A percentile compares a stretch with the other conserved stretches of the same genome.
Evolutionary conservation across 129 eudicot species (phyloP).

Genomic region (Solidago caesia): DNA sequence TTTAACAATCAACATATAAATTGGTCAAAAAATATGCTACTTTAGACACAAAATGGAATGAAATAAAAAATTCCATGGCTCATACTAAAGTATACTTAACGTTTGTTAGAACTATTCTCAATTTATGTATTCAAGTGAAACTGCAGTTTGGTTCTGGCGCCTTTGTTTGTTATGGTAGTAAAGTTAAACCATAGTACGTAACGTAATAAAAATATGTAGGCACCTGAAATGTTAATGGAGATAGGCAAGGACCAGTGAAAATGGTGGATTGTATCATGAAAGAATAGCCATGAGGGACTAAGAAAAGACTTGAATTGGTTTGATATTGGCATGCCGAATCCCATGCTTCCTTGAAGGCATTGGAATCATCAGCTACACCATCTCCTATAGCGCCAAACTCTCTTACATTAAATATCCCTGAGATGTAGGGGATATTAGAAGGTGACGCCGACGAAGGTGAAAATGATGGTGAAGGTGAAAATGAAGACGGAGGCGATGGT

Average conservation of each 20-base stretch:
- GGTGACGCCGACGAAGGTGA: constrained; percentile 11
- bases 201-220: neutral
- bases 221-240: constrained; percentile 61
- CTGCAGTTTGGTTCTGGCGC: too few species aligned
- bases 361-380: constrained; percentile 62
- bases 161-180: too few species aligned
- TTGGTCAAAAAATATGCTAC: neutral
- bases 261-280: constrained; percentile 62
- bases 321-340: constrained; percentile 52
- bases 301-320: constrained; percentile 28
- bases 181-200: too few species aligned
- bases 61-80: too few species aligned
- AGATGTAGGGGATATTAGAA: constrained; percentile 16
- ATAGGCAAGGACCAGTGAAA: constrained; percentile 72
- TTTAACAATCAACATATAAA: neutral
- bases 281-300: constrained; percentile 55
- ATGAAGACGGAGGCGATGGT: neutral
- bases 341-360: constrained; percentile 72
- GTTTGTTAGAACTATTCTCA: too few species aligned
- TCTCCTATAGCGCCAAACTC: constrained; percentile 73
- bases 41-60: neutral
- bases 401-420: constrained; percentile 42
- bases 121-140: too few species aligned
- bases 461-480: neutral
- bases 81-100: too few species aligned